Evolutionary conservation across 768 basidiomycete species (phyloP).

Genomic region (Lactarius deliciosus): DNA sequence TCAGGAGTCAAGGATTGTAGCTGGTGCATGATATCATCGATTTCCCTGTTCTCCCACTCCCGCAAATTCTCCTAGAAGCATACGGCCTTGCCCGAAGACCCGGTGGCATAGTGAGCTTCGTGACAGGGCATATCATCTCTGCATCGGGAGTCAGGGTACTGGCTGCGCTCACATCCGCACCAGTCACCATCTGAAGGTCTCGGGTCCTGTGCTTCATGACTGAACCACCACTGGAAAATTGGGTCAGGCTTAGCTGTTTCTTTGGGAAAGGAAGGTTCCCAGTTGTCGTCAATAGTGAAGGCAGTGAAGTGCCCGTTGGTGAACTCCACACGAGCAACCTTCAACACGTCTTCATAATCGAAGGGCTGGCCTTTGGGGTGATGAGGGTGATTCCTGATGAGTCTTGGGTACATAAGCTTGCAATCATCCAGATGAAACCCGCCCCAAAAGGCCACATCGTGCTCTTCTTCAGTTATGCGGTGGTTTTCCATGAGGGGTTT

Average conservation of each 20-base stretch:
- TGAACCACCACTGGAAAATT: not conserved
- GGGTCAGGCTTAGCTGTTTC: not conserved
- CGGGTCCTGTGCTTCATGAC: not conserved
- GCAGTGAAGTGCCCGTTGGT: not conserved
- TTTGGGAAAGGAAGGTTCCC: not conserved
- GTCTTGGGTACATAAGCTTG: no score
- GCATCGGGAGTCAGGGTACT: not conserved
- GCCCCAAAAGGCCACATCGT: not conserved
- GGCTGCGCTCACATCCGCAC: not conserved
- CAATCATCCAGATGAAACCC: not conserved
- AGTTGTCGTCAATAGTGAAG: not conserved
- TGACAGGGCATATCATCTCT: not conserved
- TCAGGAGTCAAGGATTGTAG: not conserved
- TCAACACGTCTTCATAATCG: not conserved
- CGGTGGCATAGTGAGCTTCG: not conserved
- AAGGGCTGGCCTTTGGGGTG: not conserved
- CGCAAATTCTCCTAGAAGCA: not conserved
- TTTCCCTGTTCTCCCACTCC: not conserved
- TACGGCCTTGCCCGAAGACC: not conserved
- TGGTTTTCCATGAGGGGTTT: not conserved
- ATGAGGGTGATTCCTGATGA: not conserved
- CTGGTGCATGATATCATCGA: not conserved
- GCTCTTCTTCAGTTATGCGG: not conserved
- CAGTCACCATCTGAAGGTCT: not conserved
- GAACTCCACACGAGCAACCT: not conserved